These are phyloP conservation scores for Yarrowia deformans DNA, from an alignment of 805 yeast genomes.

Conservation along the genomic window DNA sequence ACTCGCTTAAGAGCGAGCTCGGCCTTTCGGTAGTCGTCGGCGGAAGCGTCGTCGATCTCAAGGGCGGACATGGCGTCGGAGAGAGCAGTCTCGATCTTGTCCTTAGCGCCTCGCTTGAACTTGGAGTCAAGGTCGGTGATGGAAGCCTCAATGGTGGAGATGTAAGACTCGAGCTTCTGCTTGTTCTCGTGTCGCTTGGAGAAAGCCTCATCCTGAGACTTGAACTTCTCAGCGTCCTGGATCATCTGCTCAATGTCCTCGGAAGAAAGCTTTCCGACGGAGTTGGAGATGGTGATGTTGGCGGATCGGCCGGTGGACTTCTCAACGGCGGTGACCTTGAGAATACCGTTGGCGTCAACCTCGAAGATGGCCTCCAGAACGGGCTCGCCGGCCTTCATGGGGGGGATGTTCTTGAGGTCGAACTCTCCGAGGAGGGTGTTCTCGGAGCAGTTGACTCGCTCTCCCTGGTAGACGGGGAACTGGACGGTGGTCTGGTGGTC, in stretches of 20 bases:
- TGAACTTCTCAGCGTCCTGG: slow-evolving; percentile 98
- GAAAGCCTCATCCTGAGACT: slow-evolving; percentile 98
- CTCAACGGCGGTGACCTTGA: slow-evolving; percentile 98
- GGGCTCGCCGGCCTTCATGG: slow-evolving; percentile 99
- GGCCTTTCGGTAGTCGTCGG: slow-evolving; percentile 99
- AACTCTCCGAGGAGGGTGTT: slow-evolving; percentile 98
- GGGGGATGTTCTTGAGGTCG: slow-evolving; percentile 97
- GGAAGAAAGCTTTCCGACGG: slow-evolving; percentile 96
- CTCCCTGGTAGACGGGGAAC: slow-evolving; percentile 99
- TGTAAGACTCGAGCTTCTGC: slow-evolving; percentile 99
- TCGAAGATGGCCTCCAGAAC: slow-evolving; percentile 98
- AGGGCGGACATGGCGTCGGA: slow-evolving; percentile 98
- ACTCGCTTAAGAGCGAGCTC: slow-evolving; percentile 99
- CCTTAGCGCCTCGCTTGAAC: slow-evolving; percentile 96
- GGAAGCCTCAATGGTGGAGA: slow-evolving; percentile 92
- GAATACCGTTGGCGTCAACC: slow-evolving; percentile 99
- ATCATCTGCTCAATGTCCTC: slow-evolving; percentile 99
- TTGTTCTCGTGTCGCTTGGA: slow-evolving; percentile 99
- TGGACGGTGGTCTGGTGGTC: slow-evolving; percentile 99
- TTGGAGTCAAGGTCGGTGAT: slow-evolving; percentile 97
- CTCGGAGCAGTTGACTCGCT: slow-evolving; percentile 98
- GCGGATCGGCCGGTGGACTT: slow-evolving; percentile 98
- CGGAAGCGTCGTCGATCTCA: slow-evolving; percentile 93
- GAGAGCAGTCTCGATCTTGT: slow-evolving; percentile 96
- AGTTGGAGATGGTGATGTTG: slow-evolving; percentile 98